Evolutionary conservation across 1,284 basidiomycete species (phyloP).

Genomic region (Cryptococcus sp.): DNA sequence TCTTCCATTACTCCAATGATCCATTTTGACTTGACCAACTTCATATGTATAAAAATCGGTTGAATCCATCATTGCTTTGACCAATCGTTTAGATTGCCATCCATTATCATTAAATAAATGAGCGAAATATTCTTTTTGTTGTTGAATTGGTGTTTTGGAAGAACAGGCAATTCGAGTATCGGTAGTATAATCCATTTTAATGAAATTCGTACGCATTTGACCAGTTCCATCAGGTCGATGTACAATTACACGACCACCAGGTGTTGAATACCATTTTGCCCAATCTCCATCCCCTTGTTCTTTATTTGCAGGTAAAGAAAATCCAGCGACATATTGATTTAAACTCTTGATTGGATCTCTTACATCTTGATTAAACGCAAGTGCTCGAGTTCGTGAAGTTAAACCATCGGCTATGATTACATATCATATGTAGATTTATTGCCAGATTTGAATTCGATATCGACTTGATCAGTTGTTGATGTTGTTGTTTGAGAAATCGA

Average conservation of each 20-base stretch:
- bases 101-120: slow-evolving; percentile 1
- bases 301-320: no score
- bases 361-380: neutral
- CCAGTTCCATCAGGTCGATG: neutral
- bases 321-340: neutral
- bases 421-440: slow-evolving; percentile 1
- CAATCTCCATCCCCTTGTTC: no score
- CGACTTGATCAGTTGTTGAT: neutral
- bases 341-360: neutral
- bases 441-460: slow-evolving; percentile 5
- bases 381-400: slow-evolving; percentile 2
- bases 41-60: slow-evolving; percentile 26
- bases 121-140: slow-evolving; percentile 3
- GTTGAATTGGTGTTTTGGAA: neutral
- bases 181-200: slow-evolving; percentile 5
- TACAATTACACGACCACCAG: neutral
- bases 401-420: slow-evolving; percentile 4
- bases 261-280: neutral
- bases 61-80: slow-evolving; percentile 11
- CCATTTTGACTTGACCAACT: slow-evolving; percentile 17
- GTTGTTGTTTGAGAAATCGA: neutral
- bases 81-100: slow-evolving; percentile 4
- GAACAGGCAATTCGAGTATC: neutral
- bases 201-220: neutral
- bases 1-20: slow-evolving; percentile 7